These are phyloP conservation scores for Oryza brachyantha DNA, from an alignment of 176 grass and related monocot genomes.

Conservation along the genomic window DNA sequence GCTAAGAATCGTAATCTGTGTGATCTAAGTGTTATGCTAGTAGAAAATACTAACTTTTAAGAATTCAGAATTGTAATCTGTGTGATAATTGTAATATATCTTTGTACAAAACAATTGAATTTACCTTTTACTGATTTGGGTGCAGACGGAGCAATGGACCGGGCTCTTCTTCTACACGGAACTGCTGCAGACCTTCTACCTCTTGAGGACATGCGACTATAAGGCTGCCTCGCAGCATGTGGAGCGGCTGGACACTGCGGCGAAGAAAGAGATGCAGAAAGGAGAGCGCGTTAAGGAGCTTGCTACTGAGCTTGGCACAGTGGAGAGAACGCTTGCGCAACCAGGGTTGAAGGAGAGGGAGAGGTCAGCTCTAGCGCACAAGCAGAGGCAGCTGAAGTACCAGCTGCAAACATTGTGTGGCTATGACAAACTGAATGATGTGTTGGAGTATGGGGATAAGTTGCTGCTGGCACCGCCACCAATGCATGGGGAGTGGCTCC, in stretches of 20 bases:
- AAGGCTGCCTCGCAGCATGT: conserved; percentile 65
- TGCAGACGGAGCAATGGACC: conserved; percentile 63
- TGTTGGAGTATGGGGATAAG: conserved; percentile 82
- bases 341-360: conserved; percentile 57
- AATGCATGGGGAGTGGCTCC: conserved; percentile 96
- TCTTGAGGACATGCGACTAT: conserved; percentile 86
- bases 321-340: conserved; percentile 49
- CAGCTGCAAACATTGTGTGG: conserved; percentile 59
- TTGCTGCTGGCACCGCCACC: conserved; percentile 81
- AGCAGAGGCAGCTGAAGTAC: conserved; percentile 50
- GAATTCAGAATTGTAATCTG: background rate
- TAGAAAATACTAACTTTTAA: background rate
- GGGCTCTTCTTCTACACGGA: conserved; percentile 92
- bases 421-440: conserved; percentile 49
- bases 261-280: conserved; percentile 68
- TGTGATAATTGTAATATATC: background rate
- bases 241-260: conserved; percentile 63
- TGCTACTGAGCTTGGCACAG: conserved; percentile 45
- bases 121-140: background rate
- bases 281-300: conserved; percentile 43
- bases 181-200: conserved; percentile 79
- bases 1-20: background rate
- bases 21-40: background rate
- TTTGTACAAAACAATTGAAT: background rate
- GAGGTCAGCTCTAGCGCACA: conserved; percentile 50